phyloP scores from a whole-genome alignment of 73 alveolate species.

The Tetrahymena elliotti region DNA sequence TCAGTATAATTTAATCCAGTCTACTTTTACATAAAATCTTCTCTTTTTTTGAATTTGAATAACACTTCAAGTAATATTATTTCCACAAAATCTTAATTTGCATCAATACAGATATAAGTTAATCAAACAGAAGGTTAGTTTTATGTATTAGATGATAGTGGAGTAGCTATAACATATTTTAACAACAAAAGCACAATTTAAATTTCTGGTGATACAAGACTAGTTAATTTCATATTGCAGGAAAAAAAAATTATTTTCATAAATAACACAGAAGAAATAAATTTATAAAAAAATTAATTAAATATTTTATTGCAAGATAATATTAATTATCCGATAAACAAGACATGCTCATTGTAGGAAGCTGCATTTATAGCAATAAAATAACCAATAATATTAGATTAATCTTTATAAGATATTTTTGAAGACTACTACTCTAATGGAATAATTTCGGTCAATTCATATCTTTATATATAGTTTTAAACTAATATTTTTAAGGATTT shows the following conservation, averaged over 20 bases:
- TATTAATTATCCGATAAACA: neutral
- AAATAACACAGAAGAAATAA: neutral
- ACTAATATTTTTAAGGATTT: neutral
- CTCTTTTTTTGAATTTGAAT: neutral
- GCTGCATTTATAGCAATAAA: neutral
- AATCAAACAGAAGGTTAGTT: neutral
- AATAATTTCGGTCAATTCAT: neutral
- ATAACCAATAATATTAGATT: neutral
- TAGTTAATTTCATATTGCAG: too few species aligned
- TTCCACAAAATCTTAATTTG: neutral
- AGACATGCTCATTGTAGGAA: neutral
- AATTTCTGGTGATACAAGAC: neutral
- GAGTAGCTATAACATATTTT: neutral
- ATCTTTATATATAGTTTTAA: neutral
- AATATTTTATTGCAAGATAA: neutral
- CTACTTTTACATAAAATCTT: neutral
- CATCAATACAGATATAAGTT: neutral
- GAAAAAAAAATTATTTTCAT: neutral
- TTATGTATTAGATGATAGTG: neutral
- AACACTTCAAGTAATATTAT: neutral
- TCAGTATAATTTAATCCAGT: neutral
- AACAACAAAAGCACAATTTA: neutral
- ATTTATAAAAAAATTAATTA: too few species aligned
- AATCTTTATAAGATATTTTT: neutral
- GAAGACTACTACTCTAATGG: neutral